phyloP scores from a whole-genome alignment of 257 asterid genomes.

The Capsicum rhomboideum region DNA sequence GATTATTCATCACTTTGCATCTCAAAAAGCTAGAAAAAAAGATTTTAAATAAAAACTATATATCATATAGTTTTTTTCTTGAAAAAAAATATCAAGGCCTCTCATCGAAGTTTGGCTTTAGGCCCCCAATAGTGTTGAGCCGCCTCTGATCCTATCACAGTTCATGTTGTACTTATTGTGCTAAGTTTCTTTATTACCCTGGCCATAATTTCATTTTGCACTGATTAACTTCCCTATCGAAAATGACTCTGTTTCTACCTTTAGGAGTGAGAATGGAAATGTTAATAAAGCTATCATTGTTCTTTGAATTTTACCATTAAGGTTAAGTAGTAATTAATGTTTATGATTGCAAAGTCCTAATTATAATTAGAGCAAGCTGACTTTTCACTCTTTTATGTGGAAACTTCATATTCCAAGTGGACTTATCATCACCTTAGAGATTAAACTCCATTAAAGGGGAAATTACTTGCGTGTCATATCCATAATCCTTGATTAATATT shows the following conservation, averaged over 20 bases:
- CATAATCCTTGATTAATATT: not conserved
- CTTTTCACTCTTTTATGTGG: constrained; percentile 16
- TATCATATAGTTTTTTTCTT: no score
- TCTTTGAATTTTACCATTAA: constrained; percentile 14
- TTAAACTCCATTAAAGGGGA: constrained; percentile 28
- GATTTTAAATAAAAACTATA: no score
- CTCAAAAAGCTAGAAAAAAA: no score
- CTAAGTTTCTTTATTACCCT: not conserved
- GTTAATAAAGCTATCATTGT: constrained; percentile 1
- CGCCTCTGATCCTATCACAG: no score
- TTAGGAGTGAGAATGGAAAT: not conserved
- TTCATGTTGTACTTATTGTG: not conserved
- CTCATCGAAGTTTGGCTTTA: no score
- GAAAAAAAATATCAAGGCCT: no score
- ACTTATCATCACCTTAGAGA: constrained; percentile 21
- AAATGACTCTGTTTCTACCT: constrained; percentile 2
- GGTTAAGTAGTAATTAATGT: constrained; percentile 11
- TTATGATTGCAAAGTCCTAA: constrained; percentile 24
- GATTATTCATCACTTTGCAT: no score
- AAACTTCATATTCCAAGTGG: constrained; percentile 20
- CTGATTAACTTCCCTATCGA: not conserved
- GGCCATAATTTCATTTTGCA: constrained; percentile 1
- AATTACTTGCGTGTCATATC: constrained; percentile 6
- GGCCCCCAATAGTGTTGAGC: no score
- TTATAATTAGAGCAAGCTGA: constrained; percentile 27